Evolutionary conservation across 805 yeast species (phyloP), one percentile per base, ranked within the genome.

Genomic region (Candida maris): DNA sequence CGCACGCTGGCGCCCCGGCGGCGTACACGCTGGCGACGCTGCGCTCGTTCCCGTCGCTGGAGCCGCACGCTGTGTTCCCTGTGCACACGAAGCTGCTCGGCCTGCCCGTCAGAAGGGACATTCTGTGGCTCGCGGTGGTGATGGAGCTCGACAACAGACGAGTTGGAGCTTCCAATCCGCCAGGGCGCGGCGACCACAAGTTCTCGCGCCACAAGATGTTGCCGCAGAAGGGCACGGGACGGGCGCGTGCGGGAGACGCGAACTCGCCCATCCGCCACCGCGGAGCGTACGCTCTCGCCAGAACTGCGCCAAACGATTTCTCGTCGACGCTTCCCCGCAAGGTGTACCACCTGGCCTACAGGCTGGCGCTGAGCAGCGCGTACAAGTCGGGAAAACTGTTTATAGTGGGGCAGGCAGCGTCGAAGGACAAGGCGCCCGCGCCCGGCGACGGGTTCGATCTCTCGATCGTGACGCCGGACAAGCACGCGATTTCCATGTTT

Each of bases 241-340:
- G 75, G 44, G 99, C 99, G 36, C 81, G 99, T 71, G 82, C 78
- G 37, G 99, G 99, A 68, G 97, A 89, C 64, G 88, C 85, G 41
- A 91, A 89, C 54, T 86, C 96, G 17, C 98, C 98, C 33, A 83
- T 81, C 30, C 80, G 96, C 66, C 79, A 77, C 54, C 86, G 84
- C 54, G 96, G 96, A 59, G 88, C 91, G 35, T 72, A 81, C 51
- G 97, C 97, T 0, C 77, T 82, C 52, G 96, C 93, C 12, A 81
- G 93, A 57, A 77, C 75, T 37, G 96, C 96, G 3, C 95, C 96
- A 32, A 87, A 84, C 54, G 95, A 91, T 59, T 79, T 81, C 73
- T 73, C 88, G 19, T 82, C 96, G 3, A 77, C 72, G 8, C 70
- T 93, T 49, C 94, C 94, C 16, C 56, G 57, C 23, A 80, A 85